A percentile compares a stretch with the other conserved stretches of the same genome.
Conservation (phyloP, 1,139 yeast species). For the Geotrichum armillariae region DNA sequence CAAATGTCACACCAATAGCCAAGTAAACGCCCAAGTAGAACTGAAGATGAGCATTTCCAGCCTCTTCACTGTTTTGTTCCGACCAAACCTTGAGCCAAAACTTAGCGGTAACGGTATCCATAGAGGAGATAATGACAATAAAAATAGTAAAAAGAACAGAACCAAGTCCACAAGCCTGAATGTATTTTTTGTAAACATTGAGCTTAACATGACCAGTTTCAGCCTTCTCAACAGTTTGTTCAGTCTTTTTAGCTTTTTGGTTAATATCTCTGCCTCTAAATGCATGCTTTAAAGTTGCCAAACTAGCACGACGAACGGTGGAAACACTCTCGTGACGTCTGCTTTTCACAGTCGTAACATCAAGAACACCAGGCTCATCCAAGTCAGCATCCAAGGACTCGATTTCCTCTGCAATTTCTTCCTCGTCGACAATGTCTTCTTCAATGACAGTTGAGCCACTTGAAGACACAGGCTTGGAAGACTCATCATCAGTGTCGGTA, state of each 20-base stretch:
- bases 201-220: constrained; percentile 90
- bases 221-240: constrained; percentile 53
- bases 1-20: constrained; percentile 63
- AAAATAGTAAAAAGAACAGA: constrained; percentile 54
- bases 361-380: constrained; percentile 1
- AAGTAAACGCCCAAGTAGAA: constrained; percentile 72
- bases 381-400: background rate
- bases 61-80: constrained; percentile 67
- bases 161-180: constrained; percentile 78
- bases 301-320: constrained; percentile 71
- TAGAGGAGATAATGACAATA: constrained; percentile 46
- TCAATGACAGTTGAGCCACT: constrained; percentile 5
- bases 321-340: constrained; percentile 30
- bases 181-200: constrained; percentile 75
- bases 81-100: constrained; percentile 97
- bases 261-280: constrained; percentile 41
- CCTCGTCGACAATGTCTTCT: constrained; percentile 4
- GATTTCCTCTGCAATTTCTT: background rate
- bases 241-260: constrained; percentile 31
- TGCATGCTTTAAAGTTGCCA: constrained; percentile 51
- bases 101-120: constrained; percentile 56
- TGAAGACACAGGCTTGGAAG: constrained; percentile 5
- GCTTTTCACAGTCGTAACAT: constrained; percentile 16
- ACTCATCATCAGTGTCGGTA: constrained; percentile 2
- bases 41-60: constrained; percentile 65